A percentile compares a stretch with the other conserved stretches of the same genome.
Conservation (phyloP, 805 yeast genomes). For the Maudiozyma barnettii region DNA sequence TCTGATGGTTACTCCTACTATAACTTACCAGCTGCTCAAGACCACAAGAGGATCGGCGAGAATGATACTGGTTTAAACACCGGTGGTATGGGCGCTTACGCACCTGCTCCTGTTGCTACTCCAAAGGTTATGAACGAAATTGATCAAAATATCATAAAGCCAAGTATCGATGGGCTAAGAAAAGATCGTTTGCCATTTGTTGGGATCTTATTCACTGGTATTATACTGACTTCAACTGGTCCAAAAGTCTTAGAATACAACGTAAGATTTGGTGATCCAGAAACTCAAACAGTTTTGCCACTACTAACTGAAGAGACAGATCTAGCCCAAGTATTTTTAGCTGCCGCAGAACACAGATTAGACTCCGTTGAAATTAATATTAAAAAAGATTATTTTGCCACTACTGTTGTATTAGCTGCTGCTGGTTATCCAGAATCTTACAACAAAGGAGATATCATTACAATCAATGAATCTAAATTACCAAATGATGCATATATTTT, state of each 20-base stretch:
- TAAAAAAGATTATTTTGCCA: slow-evolving; percentile 51
- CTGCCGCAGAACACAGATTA: slow-evolving; percentile 88
- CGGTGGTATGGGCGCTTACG: slow-evolving; percentile 99
- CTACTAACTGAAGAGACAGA: slow-evolving; percentile 77
- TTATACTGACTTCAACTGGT: slow-evolving; percentile 78
- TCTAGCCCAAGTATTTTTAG: slow-evolving; percentile 83
- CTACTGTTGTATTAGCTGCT: slow-evolving; percentile 94
- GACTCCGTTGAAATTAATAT: slow-evolving; percentile 64
- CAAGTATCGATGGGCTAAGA: slow-evolving; percentile 94
- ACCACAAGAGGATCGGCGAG: slow-evolving; percentile 90
- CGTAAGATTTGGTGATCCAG: slow-evolving; percentile 98
- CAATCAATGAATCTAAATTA: slow-evolving; percentile 30
- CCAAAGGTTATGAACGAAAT: slow-evolving; percentile 60
- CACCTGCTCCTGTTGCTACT: slow-evolving; percentile 95
- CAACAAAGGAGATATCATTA: slow-evolving; percentile 76
- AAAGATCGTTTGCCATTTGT: slow-evolving; percentile 90
- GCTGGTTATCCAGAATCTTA: slow-evolving; percentile 93
- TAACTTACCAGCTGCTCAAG: slow-evolving; percentile 95
- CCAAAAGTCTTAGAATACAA: slow-evolving; percentile 96
- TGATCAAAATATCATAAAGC: slow-evolving; percentile 67
- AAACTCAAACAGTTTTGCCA: slow-evolving; percentile 93
- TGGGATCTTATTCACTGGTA: slow-evolving; percentile 91
- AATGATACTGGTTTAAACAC: slow-evolving; percentile 93
- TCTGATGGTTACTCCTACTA: slow-evolving; percentile 88
- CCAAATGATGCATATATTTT: slow-evolving; percentile 54